A percentile compares a stretch with the other conserved stretches of the same genome.
Evolutionary conservation across 139 green algal genomes (phyloP).

Genomic region (Tetratostichococcus sp.): DNA sequence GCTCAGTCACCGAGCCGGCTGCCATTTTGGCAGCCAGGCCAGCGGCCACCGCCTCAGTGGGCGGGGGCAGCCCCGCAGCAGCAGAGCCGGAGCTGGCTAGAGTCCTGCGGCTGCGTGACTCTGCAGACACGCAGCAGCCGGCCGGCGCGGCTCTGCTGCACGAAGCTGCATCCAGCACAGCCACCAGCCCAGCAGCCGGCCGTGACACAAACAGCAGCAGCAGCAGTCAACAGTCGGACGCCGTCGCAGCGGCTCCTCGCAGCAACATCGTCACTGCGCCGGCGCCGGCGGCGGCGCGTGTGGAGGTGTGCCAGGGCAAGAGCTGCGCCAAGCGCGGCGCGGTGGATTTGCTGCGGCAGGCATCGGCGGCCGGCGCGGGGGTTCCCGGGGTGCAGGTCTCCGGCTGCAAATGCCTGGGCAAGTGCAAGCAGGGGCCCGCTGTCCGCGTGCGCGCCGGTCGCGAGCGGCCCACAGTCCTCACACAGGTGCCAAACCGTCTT

Average conservation of each 20-base stretch:
- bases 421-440: slow-evolving; percentile 5
- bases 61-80: too few species aligned
- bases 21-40: not conserved
- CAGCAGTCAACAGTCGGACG: not conserved
- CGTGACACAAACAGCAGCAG: too few species aligned
- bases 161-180: too few species aligned
- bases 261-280: not conserved
- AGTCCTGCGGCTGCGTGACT: not conserved
- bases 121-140: too few species aligned
- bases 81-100: not conserved
- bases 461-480: not conserved
- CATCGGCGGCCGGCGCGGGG: not conserved
- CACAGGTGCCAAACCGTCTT: too few species aligned
- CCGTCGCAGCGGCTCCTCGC: too few species aligned
- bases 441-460: not conserved
- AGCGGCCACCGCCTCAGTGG: too few species aligned
- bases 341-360: not conserved
- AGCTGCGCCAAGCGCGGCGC: slow-evolving; percentile 3
- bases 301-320: slow-evolving; percentile 10
- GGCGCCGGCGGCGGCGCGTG: not conserved
- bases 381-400: not conserved
- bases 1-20: too few species aligned
- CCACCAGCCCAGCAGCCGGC: not conserved
- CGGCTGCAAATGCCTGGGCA: slow-evolving; percentile 7
- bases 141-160: too few species aligned